Evolutionary conservation across 495 filamentous ascomycete species (phyloP).

Genomic region (Aspergillus affinis): DNA sequence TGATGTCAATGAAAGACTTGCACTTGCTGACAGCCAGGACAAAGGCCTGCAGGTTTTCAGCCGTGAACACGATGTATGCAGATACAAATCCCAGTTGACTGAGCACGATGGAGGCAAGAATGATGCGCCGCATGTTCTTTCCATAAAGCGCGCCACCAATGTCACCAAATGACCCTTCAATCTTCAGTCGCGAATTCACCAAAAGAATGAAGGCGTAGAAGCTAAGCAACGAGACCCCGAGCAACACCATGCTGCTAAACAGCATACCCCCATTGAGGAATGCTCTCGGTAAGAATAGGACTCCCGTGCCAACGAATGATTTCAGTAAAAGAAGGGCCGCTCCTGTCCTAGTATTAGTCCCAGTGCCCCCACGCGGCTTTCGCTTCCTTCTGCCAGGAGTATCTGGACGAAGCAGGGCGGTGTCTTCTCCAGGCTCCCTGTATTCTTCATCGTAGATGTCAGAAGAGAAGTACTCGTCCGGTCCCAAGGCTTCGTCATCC

Average conservation of each 20-base stretch:
- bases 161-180: slow-evolving; percentile 91
- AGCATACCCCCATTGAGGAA: slow-evolving; percentile 96
- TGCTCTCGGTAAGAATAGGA: slow-evolving; percentile 92
- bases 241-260: slow-evolving; percentile 87
- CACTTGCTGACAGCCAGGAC: slow-evolving; percentile 81
- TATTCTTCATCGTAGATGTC: slow-evolving; percentile 64
- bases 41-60: slow-evolving; percentile 93
- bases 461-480: slow-evolving; percentile 82
- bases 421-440: slow-evolving; percentile 74
- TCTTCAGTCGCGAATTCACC: slow-evolving; percentile 77
- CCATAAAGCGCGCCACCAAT: slow-evolving; percentile 93
- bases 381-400: slow-evolving; percentile 60
- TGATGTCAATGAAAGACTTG: slow-evolving; percentile 75
- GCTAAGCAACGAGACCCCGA: slow-evolving; percentile 78
- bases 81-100: slow-evolving; percentile 94
- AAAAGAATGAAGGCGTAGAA: slow-evolving; percentile 97
- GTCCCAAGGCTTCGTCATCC: slow-evolving; percentile 82
- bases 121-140: slow-evolving; percentile 80
- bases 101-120: slow-evolving; percentile 85
- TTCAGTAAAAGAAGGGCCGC: slow-evolving; percentile 86
- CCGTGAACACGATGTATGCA: slow-evolving; percentile 98
- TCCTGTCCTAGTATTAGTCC: slow-evolving; percentile 67
- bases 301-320: slow-evolving; percentile 95
- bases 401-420: slow-evolving; percentile 72
- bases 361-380: slow-evolving; percentile 67